Evolutionary conservation across 164 flowering plant genomes (phyloP).

Genomic region (Vitis rotundifolia): DNA sequence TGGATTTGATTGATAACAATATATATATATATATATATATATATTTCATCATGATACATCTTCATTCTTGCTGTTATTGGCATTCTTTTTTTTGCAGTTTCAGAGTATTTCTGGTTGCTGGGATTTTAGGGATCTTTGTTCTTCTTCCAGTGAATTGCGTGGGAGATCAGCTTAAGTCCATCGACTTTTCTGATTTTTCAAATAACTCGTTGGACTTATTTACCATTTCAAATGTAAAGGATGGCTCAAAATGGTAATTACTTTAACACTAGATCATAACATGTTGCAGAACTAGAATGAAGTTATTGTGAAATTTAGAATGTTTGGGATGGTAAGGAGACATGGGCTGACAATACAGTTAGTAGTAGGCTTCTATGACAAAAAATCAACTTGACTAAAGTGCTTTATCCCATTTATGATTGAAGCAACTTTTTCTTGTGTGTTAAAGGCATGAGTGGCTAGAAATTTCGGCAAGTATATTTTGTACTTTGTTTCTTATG

Average conservation of each 20-base stretch:
- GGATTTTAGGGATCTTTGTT: constrained; percentile 66
- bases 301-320: not conserved
- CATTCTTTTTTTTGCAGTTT: constrained; percentile 53
- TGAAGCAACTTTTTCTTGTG: no score
- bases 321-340: not conserved
- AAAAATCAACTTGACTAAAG: no score
- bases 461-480: no score
- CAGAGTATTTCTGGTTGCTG: constrained; percentile 76
- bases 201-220: constrained; percentile 77
- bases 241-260: constrained; percentile 68
- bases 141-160: constrained; percentile 81
- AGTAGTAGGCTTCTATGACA: no score
- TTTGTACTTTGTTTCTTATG: no score
- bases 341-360: no score
- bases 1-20: no score
- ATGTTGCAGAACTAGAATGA: not conserved
- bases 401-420: no score
- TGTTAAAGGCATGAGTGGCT: no score
- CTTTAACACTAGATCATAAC: not conserved
- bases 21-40: no score
- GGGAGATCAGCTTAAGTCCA: constrained; percentile 53
- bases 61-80: not conserved
- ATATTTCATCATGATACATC: not conserved
- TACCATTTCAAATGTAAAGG: constrained; percentile 77
- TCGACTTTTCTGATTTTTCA: constrained; percentile 61